Evolutionary conservation across 495 filamentous ascomycete genomes (phyloP), one percentile per base, ranked within the genome.

Genomic region (Aspergillus asperescens): DNA sequence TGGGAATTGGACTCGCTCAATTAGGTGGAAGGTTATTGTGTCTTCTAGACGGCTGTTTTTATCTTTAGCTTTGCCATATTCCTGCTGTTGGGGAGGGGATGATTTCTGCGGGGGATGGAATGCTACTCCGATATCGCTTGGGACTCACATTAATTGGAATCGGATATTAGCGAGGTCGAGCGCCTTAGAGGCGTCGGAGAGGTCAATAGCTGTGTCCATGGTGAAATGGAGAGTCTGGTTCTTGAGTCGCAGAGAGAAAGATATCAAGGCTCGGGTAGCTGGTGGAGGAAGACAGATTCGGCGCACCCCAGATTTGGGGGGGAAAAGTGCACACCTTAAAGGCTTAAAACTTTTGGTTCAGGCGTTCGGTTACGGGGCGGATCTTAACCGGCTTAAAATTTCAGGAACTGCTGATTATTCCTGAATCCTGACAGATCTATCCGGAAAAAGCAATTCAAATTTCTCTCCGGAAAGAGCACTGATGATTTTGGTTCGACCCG

Each of bases 1-100:
- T 0, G 92, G 91, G 70, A 99, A 99, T 73, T 99, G 94, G 27
- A 91, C 94, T 20, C 94, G 87, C 67, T 99, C 94, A 64, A 99
- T 99, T 19, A 97, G 75, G 73, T 97, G 89, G 74, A 96, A 99
- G 62, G 88, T 96, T 64, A 99, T 97, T 51, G 94, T 97, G 65
- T 99, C 94, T 74, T 99, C 93, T 16, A 96, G 79, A 32, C 93
- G 93, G 58, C 91, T 96, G 64, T 24, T n/a, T 22, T 1, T 32
- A 52, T 46, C 8, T 55, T 42, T 28, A 16, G 35, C n/a, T 25
- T 13, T 49, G 10, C 23, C 2, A 15, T 40, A 25, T 7, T 13
- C 10, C 12, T 10, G 4, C 28, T 32, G 15, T 54, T 54, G 25
- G 15, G 50, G 43, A 27, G 10, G 7, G 0, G 27, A 5, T 20